Evolutionary conservation across 768 basidiomycete genomes (phyloP), one percentile per base, ranked within the genome.

Genomic region (Fibroporia radiculosa): DNA sequence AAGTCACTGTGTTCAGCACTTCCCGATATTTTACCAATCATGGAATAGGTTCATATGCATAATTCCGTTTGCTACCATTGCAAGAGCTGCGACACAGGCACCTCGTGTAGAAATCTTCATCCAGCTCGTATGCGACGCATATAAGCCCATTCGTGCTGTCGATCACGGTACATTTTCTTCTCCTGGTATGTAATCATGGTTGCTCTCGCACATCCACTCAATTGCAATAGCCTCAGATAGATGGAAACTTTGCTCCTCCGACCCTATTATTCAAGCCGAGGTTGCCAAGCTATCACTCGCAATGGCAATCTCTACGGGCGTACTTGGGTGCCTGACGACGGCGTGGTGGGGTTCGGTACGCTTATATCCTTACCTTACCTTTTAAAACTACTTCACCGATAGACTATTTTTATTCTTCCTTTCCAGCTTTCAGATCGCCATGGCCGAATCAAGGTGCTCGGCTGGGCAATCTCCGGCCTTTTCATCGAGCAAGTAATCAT

Each of bases 301-400:
- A 18, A 80, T 86, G 57, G 62, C 76, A 0, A 68, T 80, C 3
- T 66, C 73, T 8, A 78, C 77, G 66, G 92, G 92, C 7, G 61
- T 89, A 39, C 66, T 95, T 27, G 73, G 78, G 20, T 85, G 86
- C 49, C 56, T 93, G 26, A 91, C 89, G 2, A 81, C 83, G 12
- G 87, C 78, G 2, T 93, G 82, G 77, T 95, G 92, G 92, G 84
- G 85, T 43, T 73, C 82, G 41, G 84, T 85, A 62, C 61, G 82
- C 68, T 29, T 14, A 22, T 23, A n/a, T 24, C n/a, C 37, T 18
- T 27, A 25, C 26, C 8, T 18, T 31, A 14, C 24, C 6, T 13
- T 14, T 19, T 13, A 32, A 4, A 11, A 16, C 29, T 16, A 31
- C 29, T n/a, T n/a, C n/a, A n/a, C n/a, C n/a, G 10, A 35, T 19